Evolutionary conservation across 805 yeast genomes (phyloP).

Genomic region (Nakazawaea pomicola): DNA sequence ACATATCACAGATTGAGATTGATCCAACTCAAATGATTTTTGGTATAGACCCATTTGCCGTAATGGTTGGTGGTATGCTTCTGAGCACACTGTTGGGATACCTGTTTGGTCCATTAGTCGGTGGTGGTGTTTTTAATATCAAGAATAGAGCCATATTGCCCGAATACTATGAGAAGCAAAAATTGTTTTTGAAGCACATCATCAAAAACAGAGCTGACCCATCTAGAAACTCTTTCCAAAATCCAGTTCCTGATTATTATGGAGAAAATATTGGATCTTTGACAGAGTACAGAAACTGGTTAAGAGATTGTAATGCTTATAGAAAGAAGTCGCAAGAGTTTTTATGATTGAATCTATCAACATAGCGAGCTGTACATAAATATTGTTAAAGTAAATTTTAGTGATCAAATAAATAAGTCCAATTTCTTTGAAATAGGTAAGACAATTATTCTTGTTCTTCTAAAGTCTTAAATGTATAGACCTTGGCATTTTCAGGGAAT

Average conservation of each 20-base stretch:
- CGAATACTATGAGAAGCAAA: constrained; percentile 57
- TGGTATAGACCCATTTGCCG: constrained; percentile 88
- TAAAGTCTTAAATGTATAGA: constrained; percentile 55
- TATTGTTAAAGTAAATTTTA: no score
- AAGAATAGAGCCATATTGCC: constrained; percentile 41
- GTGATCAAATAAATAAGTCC: no score
- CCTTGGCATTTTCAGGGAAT: constrained; percentile 45
- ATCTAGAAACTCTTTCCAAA: constrained; percentile 78
- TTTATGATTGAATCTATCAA: no score
- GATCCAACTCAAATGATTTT: constrained; percentile 82
- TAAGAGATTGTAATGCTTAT: constrained; percentile 90
- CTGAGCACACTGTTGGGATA: constrained; percentile 75
- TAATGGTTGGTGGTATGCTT: constrained; percentile 68
- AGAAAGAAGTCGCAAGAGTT: constrained; percentile 77
- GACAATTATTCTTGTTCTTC: constrained; percentile 52
- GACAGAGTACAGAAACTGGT: constrained; percentile 89
- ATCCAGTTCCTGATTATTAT: constrained; percentile 98
- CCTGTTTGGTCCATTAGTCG: constrained; percentile 76
- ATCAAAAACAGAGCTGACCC: constrained; percentile 87
- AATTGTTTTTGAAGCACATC: constrained; percentile 68
- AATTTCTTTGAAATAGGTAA: no score
- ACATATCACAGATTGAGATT: constrained; percentile 74
- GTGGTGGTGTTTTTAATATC: constrained; percentile 62
- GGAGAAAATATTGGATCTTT: constrained; percentile 92
- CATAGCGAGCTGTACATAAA: no score